Percentiles rank a stretch among this genome's conserved stretches.
phyloP scores from a whole-genome alignment of 2,329 filamentous ascomycete genomes.

The Periglandula ipomoeae region DNA sequence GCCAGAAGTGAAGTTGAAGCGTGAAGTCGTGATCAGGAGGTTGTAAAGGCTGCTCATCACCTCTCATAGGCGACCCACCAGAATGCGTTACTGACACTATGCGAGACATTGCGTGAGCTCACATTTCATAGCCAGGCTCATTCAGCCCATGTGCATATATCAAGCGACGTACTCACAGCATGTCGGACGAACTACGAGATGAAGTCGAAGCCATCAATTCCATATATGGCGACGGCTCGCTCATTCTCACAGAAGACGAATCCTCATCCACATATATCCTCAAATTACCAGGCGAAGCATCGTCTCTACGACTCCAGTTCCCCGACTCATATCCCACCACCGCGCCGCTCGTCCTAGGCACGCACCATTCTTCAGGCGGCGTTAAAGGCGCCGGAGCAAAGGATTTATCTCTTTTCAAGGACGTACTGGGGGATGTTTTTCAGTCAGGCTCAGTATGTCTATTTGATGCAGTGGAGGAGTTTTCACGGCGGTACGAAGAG shows the following conservation, averaged over 20 bases:
- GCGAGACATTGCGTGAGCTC: not conserved
- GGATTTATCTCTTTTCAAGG: constrained; percentile 59
- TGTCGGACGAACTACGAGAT: constrained; percentile 56
- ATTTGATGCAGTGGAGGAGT: constrained; percentile 81
- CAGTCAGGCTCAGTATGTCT: constrained; percentile 71
- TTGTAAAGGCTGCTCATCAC: not conserved
- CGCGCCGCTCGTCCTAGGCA: constrained; percentile 65
- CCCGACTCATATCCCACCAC: constrained; percentile 64
- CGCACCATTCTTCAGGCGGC: constrained; percentile 69
- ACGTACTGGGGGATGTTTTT: constrained; percentile 59
- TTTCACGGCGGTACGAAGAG: constrained; percentile 37
- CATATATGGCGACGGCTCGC: constrained; percentile 65
- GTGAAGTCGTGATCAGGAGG: not conserved
- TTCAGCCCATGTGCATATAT: too few relatives aligned
- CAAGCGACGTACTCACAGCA: constrained; percentile 16
- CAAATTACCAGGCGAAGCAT: constrained; percentile 53
- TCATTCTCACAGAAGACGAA: constrained; percentile 33
- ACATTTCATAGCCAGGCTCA: not conserved
- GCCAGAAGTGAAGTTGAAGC: not conserved
- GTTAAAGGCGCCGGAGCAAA: constrained; percentile 63
- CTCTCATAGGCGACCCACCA: too few relatives aligned
- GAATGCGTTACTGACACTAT: not conserved
- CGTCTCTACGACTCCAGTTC: constrained; percentile 58
- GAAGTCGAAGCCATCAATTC: constrained; percentile 77
- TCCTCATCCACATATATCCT: constrained; percentile 44